Conservation (phyloP, 1,284 basidiomycete species). For the Trametes pubescens region DNA sequence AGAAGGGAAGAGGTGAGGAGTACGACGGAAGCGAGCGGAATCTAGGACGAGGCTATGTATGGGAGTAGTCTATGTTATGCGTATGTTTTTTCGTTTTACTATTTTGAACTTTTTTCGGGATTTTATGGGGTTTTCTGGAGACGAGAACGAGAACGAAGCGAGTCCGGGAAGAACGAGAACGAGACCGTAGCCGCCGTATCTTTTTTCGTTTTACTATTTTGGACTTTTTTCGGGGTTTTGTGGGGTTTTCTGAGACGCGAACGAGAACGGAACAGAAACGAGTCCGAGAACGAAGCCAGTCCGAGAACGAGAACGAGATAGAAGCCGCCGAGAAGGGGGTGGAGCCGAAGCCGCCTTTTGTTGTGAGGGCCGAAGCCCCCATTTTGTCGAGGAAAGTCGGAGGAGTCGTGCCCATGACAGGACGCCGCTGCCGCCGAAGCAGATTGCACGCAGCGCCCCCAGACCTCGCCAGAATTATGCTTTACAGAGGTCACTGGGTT, state of each 20-base stretch:
- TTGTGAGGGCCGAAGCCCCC: neutral
- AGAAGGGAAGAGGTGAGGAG: neutral
- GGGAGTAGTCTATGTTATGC: no score
- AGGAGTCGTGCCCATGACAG: neutral
- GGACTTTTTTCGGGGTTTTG: neutral
- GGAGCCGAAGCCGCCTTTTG: neutral
- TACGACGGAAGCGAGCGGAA: neutral
- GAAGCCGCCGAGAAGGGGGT: neutral
- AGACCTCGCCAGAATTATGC: neutral
- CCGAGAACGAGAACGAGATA: neutral
- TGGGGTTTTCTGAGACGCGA: neutral
- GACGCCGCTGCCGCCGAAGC: conserved; percentile 6
- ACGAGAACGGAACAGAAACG: neutral
- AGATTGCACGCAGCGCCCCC: neutral
- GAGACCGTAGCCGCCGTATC: neutral
- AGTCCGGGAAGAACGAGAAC: neutral
- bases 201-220: neutral
- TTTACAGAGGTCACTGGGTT: neutral
- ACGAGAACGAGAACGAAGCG: neutral
- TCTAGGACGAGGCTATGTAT: neutral
- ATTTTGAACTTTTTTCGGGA: neutral
- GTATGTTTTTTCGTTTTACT: neutral
- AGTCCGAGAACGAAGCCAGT: neutral
- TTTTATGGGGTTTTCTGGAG: neutral
- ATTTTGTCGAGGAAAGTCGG: neutral